Evolutionary conservation across 441 rosid species (phyloP), one percentile per base, ranked within the genome.

Genomic region (Gossypium lobatum): DNA sequence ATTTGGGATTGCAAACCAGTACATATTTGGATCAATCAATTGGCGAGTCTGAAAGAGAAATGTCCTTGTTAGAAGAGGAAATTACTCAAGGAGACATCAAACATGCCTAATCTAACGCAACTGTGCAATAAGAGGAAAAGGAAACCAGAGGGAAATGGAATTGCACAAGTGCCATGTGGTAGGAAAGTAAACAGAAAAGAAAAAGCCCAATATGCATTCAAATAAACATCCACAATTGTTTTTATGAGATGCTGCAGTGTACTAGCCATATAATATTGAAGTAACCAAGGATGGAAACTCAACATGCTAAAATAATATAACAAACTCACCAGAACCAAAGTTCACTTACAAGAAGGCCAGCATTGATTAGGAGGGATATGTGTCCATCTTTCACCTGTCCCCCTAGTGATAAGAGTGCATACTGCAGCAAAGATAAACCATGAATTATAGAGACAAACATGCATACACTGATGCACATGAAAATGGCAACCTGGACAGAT

Each of bases 1-100:
- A 82, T 83, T 85, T 50, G 98, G 99, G 78, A 95, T 85, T 66
- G 99, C 86, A 83, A 95, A 89, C 97, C 97, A 91, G 80, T 91
- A 95, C 91, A 88, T 85, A 83, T 82, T 81, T 73, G 97, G 90
- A 78, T 93, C 92, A 13, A 95, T 89, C 76, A 93, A 86, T 77
- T 95, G 99, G 75, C 93, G 95, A 54, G 92, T 87, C 99, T 95
- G 78, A 61, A 70, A 82, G 58, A 73, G 13, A 70, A 80, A 67
- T 21, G 68, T 53, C 26, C 39, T 1, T 16, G 64, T 82, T 70
- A 78, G 79, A 71, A 72, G 11, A 50, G 16, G 70, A 66, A 14
- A 14, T 52, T 53, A 78, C 46, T 37, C 37, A 18, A 57, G 64
- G 25, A 64, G 4, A 13, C 48, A 34, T 14, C 11, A 48, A 75